Evolutionary conservation across 331 rosid species (phyloP), one percentile per base, ranked within the genome.

Genomic region (Malus hybrid): DNA sequence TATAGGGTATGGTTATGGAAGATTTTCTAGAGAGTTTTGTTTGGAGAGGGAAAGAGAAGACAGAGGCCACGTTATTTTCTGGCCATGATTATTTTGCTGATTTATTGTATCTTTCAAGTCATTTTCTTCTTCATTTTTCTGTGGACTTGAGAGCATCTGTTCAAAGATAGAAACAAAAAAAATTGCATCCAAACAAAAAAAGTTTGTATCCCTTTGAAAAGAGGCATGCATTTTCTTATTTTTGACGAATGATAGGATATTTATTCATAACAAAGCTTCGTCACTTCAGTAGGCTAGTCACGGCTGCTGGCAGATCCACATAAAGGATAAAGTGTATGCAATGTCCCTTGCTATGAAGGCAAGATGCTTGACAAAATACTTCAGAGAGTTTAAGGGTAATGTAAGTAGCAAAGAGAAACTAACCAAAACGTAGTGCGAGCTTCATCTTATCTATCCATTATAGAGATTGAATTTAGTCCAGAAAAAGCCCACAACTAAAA

Each of bases 11-110:
- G 70, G 24, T 80, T 27, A 56, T 42, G 72, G 71, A 74, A 52
- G 24, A 42, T 67, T 67, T 27, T 44, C 33, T 73, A 69, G 82
- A n/a, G 68, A 69, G 71, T 67, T 78, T 59, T n/a, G 70, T 67
- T 73, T 62, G 55, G 67, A 33, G 36, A 64, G 71, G 44, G 8
- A 74, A 44, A 18, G 55, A 65, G 65, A 57, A 56, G 11, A 36
- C 73, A 16, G 19, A 33, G 64, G 69, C 77, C 44, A 28, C 77
- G n/a, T 61, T 61, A 28, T 57, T 59, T 65, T 50, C 32, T 79
- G 71, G 76, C 71, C 80, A 42, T 22, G 20, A 27, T 71, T 59
- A 59, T 42, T 39, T 39, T 39, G 46, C 3, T 39, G 46, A 39
- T 39, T 39, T 42, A 10, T 70, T 75, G 46, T 22, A 12, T 71